Conservation (phyloP, 2,329 filamentous ascomycete genomes). For the Ceratocystis smalleyi region DNA sequence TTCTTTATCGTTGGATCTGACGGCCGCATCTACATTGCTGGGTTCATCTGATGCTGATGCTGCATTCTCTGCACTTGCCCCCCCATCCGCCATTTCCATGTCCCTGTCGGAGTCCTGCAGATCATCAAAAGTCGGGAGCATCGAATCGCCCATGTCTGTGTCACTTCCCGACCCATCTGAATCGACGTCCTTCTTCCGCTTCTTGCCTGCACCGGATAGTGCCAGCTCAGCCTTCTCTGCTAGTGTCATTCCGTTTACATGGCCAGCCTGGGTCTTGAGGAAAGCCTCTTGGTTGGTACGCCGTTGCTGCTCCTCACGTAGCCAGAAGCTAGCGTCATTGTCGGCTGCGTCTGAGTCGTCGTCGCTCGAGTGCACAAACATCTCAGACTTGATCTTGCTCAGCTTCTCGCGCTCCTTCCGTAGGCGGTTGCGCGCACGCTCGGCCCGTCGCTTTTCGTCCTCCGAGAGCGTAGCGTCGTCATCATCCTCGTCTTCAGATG, state of each 20-base stretch:
- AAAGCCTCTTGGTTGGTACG: slow-evolving; percentile 16
- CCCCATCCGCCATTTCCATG: slow-evolving; percentile 1
- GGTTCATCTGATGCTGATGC: not conserved
- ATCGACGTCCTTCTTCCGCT: slow-evolving; percentile 12
- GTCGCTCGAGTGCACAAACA: slow-evolving; percentile 70
- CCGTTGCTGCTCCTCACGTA: slow-evolving; percentile 44
- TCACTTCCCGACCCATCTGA: slow-evolving; percentile 9
- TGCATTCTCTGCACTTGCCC: not conserved
- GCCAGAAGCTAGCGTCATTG: slow-evolving; percentile 58
- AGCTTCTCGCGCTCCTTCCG: slow-evolving; percentile 62
- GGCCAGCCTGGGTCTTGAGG: slow-evolving; percentile 1
- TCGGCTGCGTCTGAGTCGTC: slow-evolving; percentile 74
- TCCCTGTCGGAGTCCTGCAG: not conserved
- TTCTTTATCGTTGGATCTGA: too few relatives aligned
- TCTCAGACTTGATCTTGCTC: slow-evolving; percentile 64
- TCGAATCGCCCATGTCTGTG: slow-evolving; percentile 10
- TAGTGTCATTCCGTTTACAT: not conserved
- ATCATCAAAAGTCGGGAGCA: slow-evolving; percentile 11
- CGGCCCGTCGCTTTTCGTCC: slow-evolving; percentile 39
- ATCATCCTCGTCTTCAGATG: slow-evolving; percentile 25
- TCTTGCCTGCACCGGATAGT: not conserved
- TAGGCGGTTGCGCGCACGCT: slow-evolving; percentile 44
- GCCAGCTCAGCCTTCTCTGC: not conserved
- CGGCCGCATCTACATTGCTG: too few relatives aligned
- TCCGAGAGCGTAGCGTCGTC: slow-evolving; percentile 30